These are phyloP conservation scores for Curvularia sp. DNA, from an alignment of 2,329 filamentous ascomycete species.

Conservation along the genomic window DNA sequence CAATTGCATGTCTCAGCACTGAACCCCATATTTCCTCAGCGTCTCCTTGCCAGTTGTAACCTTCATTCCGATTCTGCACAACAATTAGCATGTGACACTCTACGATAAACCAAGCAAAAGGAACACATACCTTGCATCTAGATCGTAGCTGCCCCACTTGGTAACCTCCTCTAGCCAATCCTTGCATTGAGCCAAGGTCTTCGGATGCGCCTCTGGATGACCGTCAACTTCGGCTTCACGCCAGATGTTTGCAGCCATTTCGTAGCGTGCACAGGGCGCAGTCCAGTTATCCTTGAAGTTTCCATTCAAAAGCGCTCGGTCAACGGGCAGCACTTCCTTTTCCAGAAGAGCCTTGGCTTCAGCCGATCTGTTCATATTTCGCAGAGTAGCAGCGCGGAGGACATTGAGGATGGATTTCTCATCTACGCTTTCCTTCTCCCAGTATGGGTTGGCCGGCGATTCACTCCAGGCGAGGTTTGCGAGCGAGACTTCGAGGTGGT, in stretches of 20 bases:
- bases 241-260: slow-evolving; percentile 85
- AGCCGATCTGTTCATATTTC: slow-evolving; percentile 66
- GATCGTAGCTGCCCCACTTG: slow-evolving; percentile 73
- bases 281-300: slow-evolving; percentile 72
- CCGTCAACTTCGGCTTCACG: slow-evolving; percentile 61
- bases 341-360: slow-evolving; percentile 72
- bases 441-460: slow-evolving; percentile 54
- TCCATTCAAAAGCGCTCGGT: slow-evolving; percentile 63
- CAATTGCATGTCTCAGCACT: slow-evolving; percentile 11
- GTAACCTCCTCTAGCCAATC: slow-evolving; percentile 71
- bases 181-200: slow-evolving; percentile 67
- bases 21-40: slow-evolving; percentile 52
- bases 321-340: slow-evolving; percentile 67
- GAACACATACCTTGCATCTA: slow-evolving; percentile 67
- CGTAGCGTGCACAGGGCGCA: slow-evolving; percentile 79
- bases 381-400: slow-evolving; percentile 69
- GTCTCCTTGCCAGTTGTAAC: slow-evolving; percentile 74
- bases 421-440: slow-evolving; percentile 62
- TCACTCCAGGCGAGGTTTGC: slow-evolving; percentile 73
- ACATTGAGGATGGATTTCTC: slow-evolving; percentile 71
- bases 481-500: slow-evolving; percentile 70
- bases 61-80: slow-evolving; percentile 68
- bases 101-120: background rate
- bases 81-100: slow-evolving; percentile 12
- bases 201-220: slow-evolving; percentile 41